phyloP scores from a whole-genome alignment of 2,329 filamentous ascomycete species.

The Botrytis fabae region DNA sequence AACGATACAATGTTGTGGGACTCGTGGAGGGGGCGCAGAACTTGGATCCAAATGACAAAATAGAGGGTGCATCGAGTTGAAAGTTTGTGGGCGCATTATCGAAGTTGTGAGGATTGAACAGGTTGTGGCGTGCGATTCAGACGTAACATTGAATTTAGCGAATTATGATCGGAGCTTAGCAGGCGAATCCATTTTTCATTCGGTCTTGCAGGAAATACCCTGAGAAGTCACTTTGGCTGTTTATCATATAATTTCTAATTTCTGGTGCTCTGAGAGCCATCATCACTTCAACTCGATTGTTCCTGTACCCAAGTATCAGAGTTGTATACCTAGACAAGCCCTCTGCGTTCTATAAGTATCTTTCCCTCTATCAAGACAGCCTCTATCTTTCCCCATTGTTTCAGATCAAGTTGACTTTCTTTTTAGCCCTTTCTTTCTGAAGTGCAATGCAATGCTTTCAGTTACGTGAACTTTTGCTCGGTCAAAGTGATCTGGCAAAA shows the following conservation, averaged over 20 bases:
- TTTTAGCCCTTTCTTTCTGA: background rate
- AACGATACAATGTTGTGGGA: slow-evolving; percentile 90
- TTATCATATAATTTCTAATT: background rate
- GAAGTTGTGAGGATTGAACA: background rate
- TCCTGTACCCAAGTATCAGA: background rate
- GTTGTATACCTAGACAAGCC: background rate
- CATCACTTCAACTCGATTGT: background rate
- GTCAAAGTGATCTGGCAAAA: background rate
- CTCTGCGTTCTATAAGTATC: background rate
- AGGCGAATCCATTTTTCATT: background rate
- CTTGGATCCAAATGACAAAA: slow-evolving; percentile 14
- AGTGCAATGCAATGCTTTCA: background rate
- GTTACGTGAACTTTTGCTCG: background rate
- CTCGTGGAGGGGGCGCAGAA: slow-evolving; percentile 20
- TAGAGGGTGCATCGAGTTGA: slow-evolving; percentile 10
- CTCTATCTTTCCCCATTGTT: too few species aligned
- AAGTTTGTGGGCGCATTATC: background rate
- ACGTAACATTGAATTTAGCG: background rate
- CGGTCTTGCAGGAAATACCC: background rate
- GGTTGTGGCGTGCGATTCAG: background rate
- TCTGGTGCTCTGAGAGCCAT: background rate
- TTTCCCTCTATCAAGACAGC: background rate
- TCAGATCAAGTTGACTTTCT: too few species aligned
- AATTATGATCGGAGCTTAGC: slow-evolving; percentile 2
- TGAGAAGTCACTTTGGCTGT: background rate